phyloP scores from a whole-genome alignment of 2,329 filamentous ascomycete species.

The Raffaelea ambrosiae region DNA sequence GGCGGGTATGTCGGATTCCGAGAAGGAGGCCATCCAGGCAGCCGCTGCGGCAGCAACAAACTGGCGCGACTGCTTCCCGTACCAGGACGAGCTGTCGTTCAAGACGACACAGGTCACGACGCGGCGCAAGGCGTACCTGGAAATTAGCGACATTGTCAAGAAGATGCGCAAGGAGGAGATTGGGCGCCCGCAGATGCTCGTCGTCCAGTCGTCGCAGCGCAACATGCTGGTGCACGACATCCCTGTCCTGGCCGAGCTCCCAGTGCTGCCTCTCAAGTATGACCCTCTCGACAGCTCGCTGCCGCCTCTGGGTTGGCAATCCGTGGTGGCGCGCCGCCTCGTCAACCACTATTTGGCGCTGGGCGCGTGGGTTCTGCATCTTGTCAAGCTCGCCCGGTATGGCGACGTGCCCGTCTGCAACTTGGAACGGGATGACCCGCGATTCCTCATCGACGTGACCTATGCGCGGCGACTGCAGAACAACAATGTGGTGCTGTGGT shows the following conservation, averaged over 20 bases:
- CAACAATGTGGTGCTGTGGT: conserved; percentile 94
- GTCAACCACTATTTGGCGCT: conserved; percentile 87
- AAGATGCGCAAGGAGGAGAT: conserved; percentile 81
- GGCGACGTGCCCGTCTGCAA: conserved; percentile 95
- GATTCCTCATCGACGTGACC: conserved; percentile 90
- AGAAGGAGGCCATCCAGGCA: conserved; percentile 25
- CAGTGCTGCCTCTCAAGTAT: conserved; percentile 68
- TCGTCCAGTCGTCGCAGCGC: conserved; percentile 83
- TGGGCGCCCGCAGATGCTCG: conserved; percentile 67
- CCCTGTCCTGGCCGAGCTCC: conserved; percentile 74
- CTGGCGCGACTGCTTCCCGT: conserved; percentile 75
- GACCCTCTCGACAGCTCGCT: conserved; percentile 79
- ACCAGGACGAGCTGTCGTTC: conserved; percentile 80
- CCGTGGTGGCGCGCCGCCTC: conserved; percentile 75
- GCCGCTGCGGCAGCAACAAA: conserved; percentile 60
- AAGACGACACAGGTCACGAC: conserved; percentile 83
- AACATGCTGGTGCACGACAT: conserved; percentile 77
- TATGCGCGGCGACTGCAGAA: conserved; percentile 85
- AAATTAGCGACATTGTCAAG: conserved; percentile 80
- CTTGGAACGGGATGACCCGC: conserved; percentile 84
- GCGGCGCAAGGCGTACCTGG: conserved; percentile 77
- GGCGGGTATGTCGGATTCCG: conserved; percentile 1
- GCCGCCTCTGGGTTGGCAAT: conserved; percentile 89
- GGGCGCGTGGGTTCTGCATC: conserved; percentile 84
- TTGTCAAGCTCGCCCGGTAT: conserved; percentile 81